phyloP scores from a whole-genome alignment of 257 asterid genomes.

The Ilex asprella region DNA sequence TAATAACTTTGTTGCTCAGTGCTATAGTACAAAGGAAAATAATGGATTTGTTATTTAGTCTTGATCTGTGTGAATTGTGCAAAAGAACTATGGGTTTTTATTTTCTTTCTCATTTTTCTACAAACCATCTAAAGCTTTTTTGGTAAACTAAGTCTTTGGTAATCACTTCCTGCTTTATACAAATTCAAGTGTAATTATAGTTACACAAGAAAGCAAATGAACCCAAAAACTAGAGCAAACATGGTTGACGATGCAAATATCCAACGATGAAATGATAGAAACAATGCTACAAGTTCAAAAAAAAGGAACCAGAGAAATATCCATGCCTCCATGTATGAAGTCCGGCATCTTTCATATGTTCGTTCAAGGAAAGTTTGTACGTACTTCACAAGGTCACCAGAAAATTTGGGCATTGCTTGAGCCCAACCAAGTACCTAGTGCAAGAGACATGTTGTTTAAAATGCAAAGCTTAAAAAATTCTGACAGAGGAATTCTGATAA shows the following conservation, averaged over 20 bases:
- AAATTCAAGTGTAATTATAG: too few relatives aligned
- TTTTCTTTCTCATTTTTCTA: too few relatives aligned
- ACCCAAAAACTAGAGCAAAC: not conserved
- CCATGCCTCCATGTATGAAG: constrained; percentile 95
- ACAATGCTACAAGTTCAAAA: constrained; percentile 1
- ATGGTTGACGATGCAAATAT: not conserved
- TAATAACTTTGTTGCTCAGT: too few relatives aligned
- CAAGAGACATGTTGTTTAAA: constrained; percentile 13
- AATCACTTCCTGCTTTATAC: not conserved
- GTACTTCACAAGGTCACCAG: constrained; percentile 76
- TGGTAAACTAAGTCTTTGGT: too few relatives aligned
- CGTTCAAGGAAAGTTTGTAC: constrained; percentile 95
- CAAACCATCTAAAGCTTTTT: too few relatives aligned
- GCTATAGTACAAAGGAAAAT: too few relatives aligned
- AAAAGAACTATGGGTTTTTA: too few relatives aligned
- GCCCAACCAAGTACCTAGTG: constrained; percentile 97
- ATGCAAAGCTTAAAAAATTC: constrained; percentile 4
- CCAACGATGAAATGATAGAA: constrained; percentile 2
- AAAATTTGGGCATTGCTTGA: constrained; percentile 98
- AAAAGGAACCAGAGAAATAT: constrained; percentile 10
- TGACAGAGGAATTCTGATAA: not conserved
- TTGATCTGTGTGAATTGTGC: too few relatives aligned
- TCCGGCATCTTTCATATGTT: constrained; percentile 96
- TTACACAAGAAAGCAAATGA: not conserved
- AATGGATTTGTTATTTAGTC: too few relatives aligned